Base-by-base conservation (phyloP, 1,284 basidiomycete genomes). In the Sanghuangporus weigelae region DNA sequence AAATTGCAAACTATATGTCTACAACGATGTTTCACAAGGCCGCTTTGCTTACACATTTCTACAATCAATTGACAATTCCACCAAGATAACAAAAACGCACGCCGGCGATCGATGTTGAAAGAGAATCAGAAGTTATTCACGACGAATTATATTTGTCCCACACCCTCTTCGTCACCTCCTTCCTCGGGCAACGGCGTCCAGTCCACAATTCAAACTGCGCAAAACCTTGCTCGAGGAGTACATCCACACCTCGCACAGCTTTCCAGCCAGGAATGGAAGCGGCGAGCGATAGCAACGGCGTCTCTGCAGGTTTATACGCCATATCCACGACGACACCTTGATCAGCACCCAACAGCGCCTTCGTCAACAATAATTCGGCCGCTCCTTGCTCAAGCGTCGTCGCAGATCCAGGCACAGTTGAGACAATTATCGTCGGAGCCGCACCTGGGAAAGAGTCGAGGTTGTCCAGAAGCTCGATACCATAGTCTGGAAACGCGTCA, bases 241-340 rank as follows among this genome's bases (percentile, higher is more conserved):
- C 66, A 91, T 96, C 95, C 93, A 97, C 59, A 85, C 71, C 74
- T 85, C 82, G 73, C 93, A 95, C 75, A 96, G 94, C 62, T 82
- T 82, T 73, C 87, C 95, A 1, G 16, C 21, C 44, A 46, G 44
- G 21, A 19, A 46, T 5, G 95, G 79, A 55, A 96, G 76, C 53
- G 95, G 87, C 89, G 5, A 92, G 72, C 50, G 72, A 69, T 38
- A 93, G 73, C 56, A 93, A 72, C 0, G 90, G 84, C 11, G 91
- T 92, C 68, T 86, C 82, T 0, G 88, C 84, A 0, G 94, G 94
- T 71, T 89, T 90, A 75, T 97, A 97, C 21, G 94, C 94, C 89
- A 96, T 92, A 70, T 98, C 95, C 35, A 97, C 81, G 3, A 94
- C 87, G 11, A 96, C 90, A 36, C 86, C 86, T 5, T 7, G 16